Evolutionary conservation across 345 rosid genomes (phyloP).

Genomic region (Brassica rapa): DNA sequence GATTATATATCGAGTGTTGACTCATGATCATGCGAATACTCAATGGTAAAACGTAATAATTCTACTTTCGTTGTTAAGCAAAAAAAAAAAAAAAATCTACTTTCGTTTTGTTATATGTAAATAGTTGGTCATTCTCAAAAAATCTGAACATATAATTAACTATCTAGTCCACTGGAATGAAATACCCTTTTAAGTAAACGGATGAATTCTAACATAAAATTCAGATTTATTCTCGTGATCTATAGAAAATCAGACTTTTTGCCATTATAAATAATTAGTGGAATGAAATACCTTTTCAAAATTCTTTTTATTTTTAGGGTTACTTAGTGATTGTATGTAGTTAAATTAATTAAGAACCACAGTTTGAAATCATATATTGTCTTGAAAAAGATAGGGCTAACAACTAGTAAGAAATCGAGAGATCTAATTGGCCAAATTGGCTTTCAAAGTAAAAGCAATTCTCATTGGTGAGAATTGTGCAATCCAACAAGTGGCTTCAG

Average conservation of each 20-base stretch:
- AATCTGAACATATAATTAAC: background rate
- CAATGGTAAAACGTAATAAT: background rate
- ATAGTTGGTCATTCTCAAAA: background rate
- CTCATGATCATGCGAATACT: background rate
- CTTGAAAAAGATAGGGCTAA: background rate
- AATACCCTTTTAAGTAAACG: background rate
- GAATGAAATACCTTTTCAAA: background rate
- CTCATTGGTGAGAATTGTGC: constrained; percentile 30
- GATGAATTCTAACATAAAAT: background rate
- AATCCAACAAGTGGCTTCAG: constrained; percentile 40
- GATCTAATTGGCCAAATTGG: constrained; percentile 30
- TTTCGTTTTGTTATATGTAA: background rate
- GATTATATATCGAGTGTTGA: background rate
- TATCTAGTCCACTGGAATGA: background rate
- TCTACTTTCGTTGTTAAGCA: background rate
- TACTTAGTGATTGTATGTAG: background rate
- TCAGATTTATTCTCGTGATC: background rate
- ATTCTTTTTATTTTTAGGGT: background rate
- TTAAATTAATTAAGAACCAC: background rate
- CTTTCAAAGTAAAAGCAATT: constrained; percentile 18
- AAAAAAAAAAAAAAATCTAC: background rate
- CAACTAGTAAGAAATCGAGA: constrained; percentile 9
- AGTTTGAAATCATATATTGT: background rate
- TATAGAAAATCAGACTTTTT: background rate
- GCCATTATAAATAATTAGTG: background rate